Evolutionary conservation across 192 early-diverging fungal genomes (phyloP), one percentile per base, ranked within the genome.

Genomic region (Allomyces arbusculus): DNA sequence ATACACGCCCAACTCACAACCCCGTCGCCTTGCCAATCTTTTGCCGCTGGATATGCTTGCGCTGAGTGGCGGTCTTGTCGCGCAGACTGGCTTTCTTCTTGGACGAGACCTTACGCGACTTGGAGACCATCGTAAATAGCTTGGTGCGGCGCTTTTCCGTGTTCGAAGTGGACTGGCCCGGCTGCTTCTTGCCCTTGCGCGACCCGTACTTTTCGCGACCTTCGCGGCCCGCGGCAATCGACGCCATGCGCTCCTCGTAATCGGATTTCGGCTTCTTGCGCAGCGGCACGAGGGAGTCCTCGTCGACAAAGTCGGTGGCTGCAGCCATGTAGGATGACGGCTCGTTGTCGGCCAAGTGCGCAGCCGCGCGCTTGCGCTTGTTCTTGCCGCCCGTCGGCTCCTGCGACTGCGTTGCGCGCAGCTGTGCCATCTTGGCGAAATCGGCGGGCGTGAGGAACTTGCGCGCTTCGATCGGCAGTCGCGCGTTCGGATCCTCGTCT

Each of bases 101-200:
- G 40, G 72, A 71, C 28, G 83, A 72, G 28, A 92, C 84, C 62
- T 82, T 78, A 61, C 83, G 79, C 80, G 97, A 97, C 78, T 99
- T 95, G 23, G 90, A 79, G 68, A 97, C 80, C 96, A 99, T 99
- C 77, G 84, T 84, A 72, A 86, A 91, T 73, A 86, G 82, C 84
- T 99, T 99, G 68, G 84, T 90, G 73, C 89, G 90, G 69, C 86
- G 68, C 81, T 97, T 99, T 67, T 94, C 91, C 74, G 82, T 80
- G 78, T 97, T 97, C 65, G 95, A 91, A 25, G 86, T 82, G 28
- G 83, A 86, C 63, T 79, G 76, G 55, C 82, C 80, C 43, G 79
- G 72, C 23, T 87, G 82, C 50, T 88, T 89, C 72, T 90, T 91
- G 65, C 89, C 87, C 81, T 91, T 92, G 65, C 75, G 80, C 33